Conservation (phyloP, 73 alveolate species). For the Breviolum minutum region DNA sequence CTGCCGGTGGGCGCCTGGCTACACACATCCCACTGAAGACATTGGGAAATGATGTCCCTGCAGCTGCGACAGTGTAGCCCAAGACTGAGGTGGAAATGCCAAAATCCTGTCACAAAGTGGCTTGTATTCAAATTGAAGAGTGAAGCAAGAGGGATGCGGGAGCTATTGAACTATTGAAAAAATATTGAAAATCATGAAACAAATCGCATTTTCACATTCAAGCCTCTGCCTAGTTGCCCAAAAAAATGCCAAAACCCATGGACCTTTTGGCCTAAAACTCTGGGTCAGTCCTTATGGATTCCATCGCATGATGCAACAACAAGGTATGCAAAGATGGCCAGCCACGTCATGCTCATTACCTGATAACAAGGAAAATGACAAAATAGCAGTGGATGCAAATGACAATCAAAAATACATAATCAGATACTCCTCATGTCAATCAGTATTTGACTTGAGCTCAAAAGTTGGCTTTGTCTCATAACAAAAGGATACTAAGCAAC, state of each 20-base stretch:
- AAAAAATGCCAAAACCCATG: too few species aligned
- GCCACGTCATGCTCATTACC: slow-evolving; percentile 93
- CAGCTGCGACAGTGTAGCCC: slow-evolving; percentile 94
- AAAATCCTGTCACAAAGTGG: slow-evolving; percentile 23
- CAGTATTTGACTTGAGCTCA: too few species aligned
- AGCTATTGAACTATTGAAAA: too few species aligned
- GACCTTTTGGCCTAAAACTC: too few species aligned
- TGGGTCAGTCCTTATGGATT: slow-evolving; percentile 45
- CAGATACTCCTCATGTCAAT: too few species aligned
- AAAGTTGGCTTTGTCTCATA: background rate
- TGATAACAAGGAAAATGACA: background rate
- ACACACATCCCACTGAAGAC: slow-evolving; percentile 90
- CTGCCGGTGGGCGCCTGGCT: slow-evolving; percentile 77
- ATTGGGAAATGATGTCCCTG: slow-evolving; percentile 93
- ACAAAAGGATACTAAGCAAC: background rate
- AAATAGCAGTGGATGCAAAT: too few species aligned
- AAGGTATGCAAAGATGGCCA: slow-evolving; percentile 77
- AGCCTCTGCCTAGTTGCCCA: too few species aligned
- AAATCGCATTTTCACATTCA: too few species aligned
- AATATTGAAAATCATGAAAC: too few species aligned
- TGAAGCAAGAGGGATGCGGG: too few species aligned
- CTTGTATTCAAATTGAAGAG: background rate
- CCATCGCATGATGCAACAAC: slow-evolving; percentile 89
- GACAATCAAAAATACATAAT: too few species aligned
- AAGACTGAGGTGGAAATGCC: slow-evolving; percentile 77